A percentile compares a stretch with the other conserved stretches of the same genome.
phyloP scores from a whole-genome alignment of 75 land plant genomes.

The Picea glauca region DNA sequence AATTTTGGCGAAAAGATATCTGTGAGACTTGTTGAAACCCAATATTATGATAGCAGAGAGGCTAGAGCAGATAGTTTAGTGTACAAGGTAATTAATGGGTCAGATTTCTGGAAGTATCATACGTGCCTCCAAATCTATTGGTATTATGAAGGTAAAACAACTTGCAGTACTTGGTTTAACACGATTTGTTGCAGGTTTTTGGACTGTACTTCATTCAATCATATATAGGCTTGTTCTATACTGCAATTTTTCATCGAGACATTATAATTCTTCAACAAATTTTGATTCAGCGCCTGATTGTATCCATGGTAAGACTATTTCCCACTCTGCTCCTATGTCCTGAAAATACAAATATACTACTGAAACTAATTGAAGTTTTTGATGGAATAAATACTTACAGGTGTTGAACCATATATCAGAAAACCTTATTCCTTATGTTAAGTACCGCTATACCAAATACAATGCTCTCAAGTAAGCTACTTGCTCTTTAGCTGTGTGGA shows the following conservation, averaged over 20 bases:
- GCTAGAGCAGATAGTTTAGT: conserved; percentile 77
- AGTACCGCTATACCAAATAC: conserved; percentile 72
- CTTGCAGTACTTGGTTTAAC: background rate
- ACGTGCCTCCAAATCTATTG: background rate
- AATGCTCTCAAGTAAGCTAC: conserved; percentile 59
- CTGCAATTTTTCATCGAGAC: conserved; percentile 68
- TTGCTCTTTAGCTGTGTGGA: conserved; percentile 1
- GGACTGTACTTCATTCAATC: conserved; percentile 94
- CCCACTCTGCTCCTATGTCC: background rate
- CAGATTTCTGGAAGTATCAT: background rate
- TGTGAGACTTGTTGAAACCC: conserved; percentile 69
- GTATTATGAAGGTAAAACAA: background rate
- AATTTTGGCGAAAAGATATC: conserved; percentile 70
- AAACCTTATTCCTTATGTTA: conserved; percentile 73
- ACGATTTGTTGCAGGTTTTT: conserved; percentile 65
- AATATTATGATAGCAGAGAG: conserved; percentile 52
- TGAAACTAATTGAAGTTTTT: background rate
- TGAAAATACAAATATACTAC: background rate
- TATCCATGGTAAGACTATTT: conserved; percentile 56
- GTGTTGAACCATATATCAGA: conserved; percentile 76
- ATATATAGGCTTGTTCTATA: conserved; percentile 91
- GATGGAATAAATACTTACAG: conserved; percentile 24
- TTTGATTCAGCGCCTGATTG: conserved; percentile 76
- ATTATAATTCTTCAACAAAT: conserved; percentile 68
- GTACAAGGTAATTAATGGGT: conserved; percentile 63